Base-by-base conservation (phyloP, 352 stramenopile species). In the Hyaloperonospora arabidopsidis region DNA sequence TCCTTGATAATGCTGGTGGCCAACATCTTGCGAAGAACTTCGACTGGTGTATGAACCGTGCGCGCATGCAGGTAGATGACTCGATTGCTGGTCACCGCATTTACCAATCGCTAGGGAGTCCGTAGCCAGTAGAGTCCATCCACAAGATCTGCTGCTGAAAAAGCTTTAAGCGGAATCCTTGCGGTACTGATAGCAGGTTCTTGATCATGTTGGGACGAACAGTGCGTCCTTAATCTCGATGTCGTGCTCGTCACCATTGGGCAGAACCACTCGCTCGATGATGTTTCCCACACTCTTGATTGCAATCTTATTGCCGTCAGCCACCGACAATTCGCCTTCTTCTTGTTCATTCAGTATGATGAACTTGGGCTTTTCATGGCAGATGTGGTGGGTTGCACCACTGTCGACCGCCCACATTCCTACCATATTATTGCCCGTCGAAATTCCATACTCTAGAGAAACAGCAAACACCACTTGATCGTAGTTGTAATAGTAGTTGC, bases 371-470 rank as follows among this genome's bases (percentile, higher is more conserved):
- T 32, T 55, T 21, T 32, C 15, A 13, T 44, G 44, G 45, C 25
- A 40, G 36, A 38, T 60, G 39, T 52, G 40, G 21, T 57, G 41
- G 23, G 57, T 65, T 1, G 52, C 48, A 22, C 61, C 61, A 44
- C 45, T 60, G 44, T 65, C 47, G 51, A 62, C 32, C 15, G 52
- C 47, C 41, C 38, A 88, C 65, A 38, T 45, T 0, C 46, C 49
- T 14, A n/a, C 11, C 13, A 49, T 44, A 6, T 45, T 49, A 22
- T 52, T 68, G 18, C 12, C 17, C 39, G 28, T 58, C 7, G 46
- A 53, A 11, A 49, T 2, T 18, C 50, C 34, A 47, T 45, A 59
- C 12, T 58, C 41, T 21, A 69, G 35, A 0, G 47, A 65, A 14
- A 61, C 25, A 2, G 56, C 56, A 41, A 69, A 62, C 48, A 35